Conservation (phyloP, 2,329 filamentous ascomycete genomes). For the Aspergillus pseudoglaucus region DNA sequence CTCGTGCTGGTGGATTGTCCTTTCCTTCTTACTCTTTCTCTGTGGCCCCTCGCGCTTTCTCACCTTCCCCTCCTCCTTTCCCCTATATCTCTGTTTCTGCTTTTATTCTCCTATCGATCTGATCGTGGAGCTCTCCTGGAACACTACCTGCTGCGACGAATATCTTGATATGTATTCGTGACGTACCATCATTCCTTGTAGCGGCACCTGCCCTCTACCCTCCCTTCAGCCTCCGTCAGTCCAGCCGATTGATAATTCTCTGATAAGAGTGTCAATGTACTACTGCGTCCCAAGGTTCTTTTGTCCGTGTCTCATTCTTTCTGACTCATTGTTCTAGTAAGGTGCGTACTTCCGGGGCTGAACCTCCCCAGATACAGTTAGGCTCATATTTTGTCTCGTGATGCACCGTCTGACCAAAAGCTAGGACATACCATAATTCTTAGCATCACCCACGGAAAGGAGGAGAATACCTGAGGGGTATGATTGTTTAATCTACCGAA, state of each 20-base stretch:
- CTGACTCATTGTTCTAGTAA: slow-evolving; percentile 1
- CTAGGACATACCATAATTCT: slow-evolving; percentile 1
- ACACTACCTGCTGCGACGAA: slow-evolving; percentile 3
- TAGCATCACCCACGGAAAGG: background rate
- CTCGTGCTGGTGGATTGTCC: background rate
- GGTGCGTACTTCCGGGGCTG: background rate
- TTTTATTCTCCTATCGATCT: slow-evolving; percentile 1
- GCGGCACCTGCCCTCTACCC: slow-evolving; percentile 12
- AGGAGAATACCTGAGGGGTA: background rate
- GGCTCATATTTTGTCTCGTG: background rate
- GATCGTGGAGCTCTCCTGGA: slow-evolving; percentile 4
- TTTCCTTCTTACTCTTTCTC: background rate
- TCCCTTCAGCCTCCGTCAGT: slow-evolving; percentile 4
- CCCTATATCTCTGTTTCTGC: background rate
- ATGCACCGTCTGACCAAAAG: slow-evolving; percentile 1
- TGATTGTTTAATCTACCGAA: background rate
- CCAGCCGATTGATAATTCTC: background rate
- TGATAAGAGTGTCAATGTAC: background rate
- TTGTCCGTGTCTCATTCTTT: slow-evolving; percentile 8
- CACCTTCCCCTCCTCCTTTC: background rate
- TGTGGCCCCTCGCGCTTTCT: background rate
- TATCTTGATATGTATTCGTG: slow-evolving; percentile 19
- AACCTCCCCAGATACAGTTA: background rate
- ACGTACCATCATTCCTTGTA: slow-evolving; percentile 22
- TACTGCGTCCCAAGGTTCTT: background rate